Evolutionary conservation across 164 flowering plant species (phyloP).

Genomic region (Cinnamomum micranthum): DNA sequence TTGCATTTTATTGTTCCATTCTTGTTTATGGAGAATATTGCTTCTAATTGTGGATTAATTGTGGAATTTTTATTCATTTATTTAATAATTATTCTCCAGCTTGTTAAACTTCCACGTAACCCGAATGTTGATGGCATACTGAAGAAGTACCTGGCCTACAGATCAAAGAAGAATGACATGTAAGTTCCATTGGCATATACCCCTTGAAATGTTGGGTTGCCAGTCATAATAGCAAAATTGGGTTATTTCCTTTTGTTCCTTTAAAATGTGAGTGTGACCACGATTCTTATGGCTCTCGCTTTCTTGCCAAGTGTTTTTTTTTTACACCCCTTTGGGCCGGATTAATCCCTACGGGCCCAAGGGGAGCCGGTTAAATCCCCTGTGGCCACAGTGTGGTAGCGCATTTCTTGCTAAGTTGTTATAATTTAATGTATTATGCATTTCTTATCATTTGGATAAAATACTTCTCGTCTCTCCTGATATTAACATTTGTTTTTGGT

Average conservation of each 20-base stretch:
- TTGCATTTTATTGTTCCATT: background rate
- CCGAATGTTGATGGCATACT: conserved; percentile 73
- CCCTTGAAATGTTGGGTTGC: background rate
- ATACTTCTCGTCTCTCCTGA: background rate
- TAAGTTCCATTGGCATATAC: conserved; percentile 34
- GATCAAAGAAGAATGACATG: conserved; percentile 64
- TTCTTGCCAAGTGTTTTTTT: background rate
- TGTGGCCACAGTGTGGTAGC: no score
- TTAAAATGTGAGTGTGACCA: background rate
- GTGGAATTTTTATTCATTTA: background rate
- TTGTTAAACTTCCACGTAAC: conserved; percentile 75
- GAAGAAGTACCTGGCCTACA: conserved; percentile 63
- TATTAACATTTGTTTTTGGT: background rate
- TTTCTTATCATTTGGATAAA: background rate
- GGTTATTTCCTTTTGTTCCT: background rate
- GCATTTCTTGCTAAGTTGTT: background rate
- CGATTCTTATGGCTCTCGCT: background rate
- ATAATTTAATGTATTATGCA: background rate
- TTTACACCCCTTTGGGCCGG: no score
- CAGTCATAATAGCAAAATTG: background rate
- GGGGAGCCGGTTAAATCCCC: no score
- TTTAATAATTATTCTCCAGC: conserved; percentile 38
- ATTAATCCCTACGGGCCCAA: no score
- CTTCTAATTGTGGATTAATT: background rate
- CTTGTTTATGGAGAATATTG: background rate